Evolutionary conservation across 495 filamentous ascomycete species (phyloP).

Genomic region (Cryomyces minteri): DNA sequence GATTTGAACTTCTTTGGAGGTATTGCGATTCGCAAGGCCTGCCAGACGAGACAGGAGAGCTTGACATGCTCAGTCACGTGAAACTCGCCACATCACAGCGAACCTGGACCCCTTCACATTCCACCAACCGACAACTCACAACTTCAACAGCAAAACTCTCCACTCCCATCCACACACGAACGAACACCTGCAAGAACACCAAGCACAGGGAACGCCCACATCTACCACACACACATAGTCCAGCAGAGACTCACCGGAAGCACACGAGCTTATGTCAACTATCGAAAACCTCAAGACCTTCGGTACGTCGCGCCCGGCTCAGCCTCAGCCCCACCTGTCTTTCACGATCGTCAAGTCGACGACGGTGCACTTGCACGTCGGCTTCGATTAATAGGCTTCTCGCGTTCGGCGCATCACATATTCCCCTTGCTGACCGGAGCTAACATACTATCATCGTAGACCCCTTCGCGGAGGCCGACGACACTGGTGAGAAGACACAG

Average conservation of each 20-base stretch:
- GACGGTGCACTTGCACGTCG: neutral
- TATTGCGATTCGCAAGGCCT: too few species aligned
- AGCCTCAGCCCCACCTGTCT: slow-evolving; percentile 7
- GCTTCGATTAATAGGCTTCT: neutral
- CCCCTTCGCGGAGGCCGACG: slow-evolving; percentile 99
- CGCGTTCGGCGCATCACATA: neutral
- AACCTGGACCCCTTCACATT: too few species aligned
- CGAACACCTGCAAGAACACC: too few species aligned
- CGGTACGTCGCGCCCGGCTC: slow-evolving; percentile 46
- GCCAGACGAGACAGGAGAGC: too few species aligned
- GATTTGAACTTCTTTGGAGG: too few species aligned
- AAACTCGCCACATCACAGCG: too few species aligned
- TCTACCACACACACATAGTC: too few species aligned
- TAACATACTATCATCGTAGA: slow-evolving; percentile 31
- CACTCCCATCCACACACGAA: too few species aligned
- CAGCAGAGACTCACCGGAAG: neutral
- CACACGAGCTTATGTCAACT: neutral
- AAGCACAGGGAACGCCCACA: too few species aligned
- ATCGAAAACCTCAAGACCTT: slow-evolving; percentile 99
- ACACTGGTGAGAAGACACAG: slow-evolving; percentile 80
- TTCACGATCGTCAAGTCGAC: slow-evolving; percentile 4
- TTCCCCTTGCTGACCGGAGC: neutral
- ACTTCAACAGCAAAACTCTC: too few species aligned
- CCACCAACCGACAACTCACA: too few species aligned
- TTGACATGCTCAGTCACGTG: too few species aligned